Evolutionary conservation across 2,329 filamentous ascomycete species (phyloP).

Genomic region (Helicocarpus griseus): DNA sequence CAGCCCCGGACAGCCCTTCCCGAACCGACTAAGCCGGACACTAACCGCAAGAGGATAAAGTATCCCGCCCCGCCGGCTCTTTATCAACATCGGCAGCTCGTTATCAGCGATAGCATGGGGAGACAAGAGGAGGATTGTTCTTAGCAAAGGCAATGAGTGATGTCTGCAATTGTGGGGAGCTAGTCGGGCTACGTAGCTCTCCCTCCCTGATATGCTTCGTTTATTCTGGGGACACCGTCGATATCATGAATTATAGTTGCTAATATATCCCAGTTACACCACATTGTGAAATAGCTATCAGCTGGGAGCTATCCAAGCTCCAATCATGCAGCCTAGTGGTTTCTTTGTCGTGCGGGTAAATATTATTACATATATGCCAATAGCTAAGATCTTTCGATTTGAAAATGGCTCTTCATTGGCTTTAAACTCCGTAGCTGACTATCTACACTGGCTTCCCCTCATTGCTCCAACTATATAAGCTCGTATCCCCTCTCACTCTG

Average conservation of each 20-base stretch:
- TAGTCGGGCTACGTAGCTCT: background rate
- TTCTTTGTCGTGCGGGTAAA: background rate
- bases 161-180: background rate
- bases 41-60: background rate
- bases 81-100: background rate
- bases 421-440: background rate
- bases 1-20: background rate
- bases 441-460: constrained; percentile 12
- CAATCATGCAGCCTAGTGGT: background rate
- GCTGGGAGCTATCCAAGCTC: background rate
- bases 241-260: background rate
- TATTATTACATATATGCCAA: background rate
- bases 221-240: background rate
- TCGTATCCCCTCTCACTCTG: background rate
- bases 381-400: background rate
- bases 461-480: constrained; percentile 6
- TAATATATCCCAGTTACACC: no score
- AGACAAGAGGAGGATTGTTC: background rate
- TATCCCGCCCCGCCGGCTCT: background rate
- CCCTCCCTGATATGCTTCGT: background rate
- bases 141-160: background rate
- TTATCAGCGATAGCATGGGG: background rate
- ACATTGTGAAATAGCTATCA: background rate
- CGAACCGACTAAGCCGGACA: background rate
- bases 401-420: no score